These are phyloP conservation scores for Yamadazyma buinensis DNA, from an alignment of 1,139 yeast species.

Conservation along the genomic window DNA sequence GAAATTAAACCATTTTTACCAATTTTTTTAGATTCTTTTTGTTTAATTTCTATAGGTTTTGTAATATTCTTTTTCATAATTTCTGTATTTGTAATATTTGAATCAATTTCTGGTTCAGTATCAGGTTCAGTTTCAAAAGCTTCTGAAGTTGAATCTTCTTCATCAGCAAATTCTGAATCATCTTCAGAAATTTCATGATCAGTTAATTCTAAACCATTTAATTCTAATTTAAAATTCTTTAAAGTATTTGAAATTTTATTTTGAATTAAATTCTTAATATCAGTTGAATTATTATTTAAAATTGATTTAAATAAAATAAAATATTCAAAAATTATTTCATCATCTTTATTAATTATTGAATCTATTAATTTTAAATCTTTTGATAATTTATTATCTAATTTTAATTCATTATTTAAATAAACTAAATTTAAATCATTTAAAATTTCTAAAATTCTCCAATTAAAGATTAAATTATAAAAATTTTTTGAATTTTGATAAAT, in stretches of 20 bases:
- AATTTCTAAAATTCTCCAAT: constrained; percentile 40
- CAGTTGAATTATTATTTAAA: constrained; percentile 20
- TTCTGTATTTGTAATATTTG: too few species aligned
- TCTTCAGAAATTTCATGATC: constrained; percentile 24
- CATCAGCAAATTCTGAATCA: constrained; percentile 16
- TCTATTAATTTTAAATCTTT: constrained; percentile 24
- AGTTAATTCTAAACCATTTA: constrained; percentile 28
- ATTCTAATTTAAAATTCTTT: constrained; percentile 17
- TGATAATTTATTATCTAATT: constrained; percentile 14
- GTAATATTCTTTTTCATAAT: constrained; percentile 3
- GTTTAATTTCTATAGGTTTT: constrained; percentile 7
- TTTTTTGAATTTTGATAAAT: constrained; percentile 20
- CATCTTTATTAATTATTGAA: constrained; percentile 13
- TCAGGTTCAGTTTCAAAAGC: constrained; percentile 6
- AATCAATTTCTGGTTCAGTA: constrained; percentile 6
- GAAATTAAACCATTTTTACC: constrained; percentile 16
- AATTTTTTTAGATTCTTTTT: neutral
- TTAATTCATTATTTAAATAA: constrained; percentile 18
- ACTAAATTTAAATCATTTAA: constrained; percentile 29
- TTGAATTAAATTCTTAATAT: constrained; percentile 18
- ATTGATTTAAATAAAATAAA: constrained; percentile 29
- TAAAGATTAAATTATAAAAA: constrained; percentile 25
- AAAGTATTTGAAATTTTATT: constrained; percentile 18
- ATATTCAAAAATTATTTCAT: constrained; percentile 13
- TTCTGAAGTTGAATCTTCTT: constrained; percentile 4